Percentiles rank a stretch among this genome's conserved stretches.
phyloP scores from a whole-genome alignment of 2,329 filamentous ascomycete species.

The Dothideomycetes sp. region DNA sequence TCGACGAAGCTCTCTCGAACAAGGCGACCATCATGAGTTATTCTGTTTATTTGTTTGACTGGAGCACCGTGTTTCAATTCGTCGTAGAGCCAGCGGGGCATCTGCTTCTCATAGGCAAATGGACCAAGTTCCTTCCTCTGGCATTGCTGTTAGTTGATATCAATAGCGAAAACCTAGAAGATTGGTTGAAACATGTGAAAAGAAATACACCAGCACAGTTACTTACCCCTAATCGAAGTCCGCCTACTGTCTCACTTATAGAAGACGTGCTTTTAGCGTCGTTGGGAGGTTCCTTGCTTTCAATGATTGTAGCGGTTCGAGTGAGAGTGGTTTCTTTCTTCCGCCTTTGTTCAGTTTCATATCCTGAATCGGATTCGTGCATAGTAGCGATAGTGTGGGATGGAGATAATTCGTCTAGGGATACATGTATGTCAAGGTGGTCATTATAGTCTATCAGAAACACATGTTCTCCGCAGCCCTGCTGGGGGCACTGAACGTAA shows the following conservation, averaged over 20 bases:
- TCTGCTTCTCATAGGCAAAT: conserved; percentile 32
- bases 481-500: conserved; percentile 29
- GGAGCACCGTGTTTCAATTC: conserved; percentile 25
- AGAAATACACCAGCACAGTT: background rate
- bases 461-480: conserved; percentile 32
- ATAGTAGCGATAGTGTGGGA: conserved; percentile 2
- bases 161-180: background rate
- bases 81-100: conserved; percentile 29
- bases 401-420: conserved; percentile 3
- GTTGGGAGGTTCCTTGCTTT: background rate
- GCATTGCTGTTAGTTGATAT: background rate
- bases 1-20: conserved; percentile 27
- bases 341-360: background rate
- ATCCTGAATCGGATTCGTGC: background rate
- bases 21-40: conserved; percentile 30
- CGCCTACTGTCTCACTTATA: background rate
- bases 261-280: background rate
- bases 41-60: conserved; percentile 23
- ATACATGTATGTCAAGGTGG: conserved; percentile 32
- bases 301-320: background rate
- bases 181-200: background rate
- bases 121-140: conserved; percentile 33
- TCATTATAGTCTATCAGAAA: conserved; percentile 31
- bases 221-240: conserved; percentile 6
- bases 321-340: background rate